Base-by-base conservation (phyloP, 1,284 basidiomycete species). In the Ceratobasidium sp. region DNA sequence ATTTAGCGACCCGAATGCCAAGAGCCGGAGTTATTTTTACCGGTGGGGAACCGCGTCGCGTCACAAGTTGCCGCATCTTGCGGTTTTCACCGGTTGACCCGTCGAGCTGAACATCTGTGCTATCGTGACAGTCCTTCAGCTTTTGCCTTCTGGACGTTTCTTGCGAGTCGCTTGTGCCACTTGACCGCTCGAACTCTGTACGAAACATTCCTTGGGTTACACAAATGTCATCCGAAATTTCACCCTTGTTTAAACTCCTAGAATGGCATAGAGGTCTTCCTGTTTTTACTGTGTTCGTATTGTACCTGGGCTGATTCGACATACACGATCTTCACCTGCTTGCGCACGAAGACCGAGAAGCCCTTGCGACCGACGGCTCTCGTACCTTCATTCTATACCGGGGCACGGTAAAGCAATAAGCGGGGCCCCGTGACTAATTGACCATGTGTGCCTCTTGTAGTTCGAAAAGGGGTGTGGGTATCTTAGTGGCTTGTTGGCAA, bases 361-460 rank as follows among this genome's bases (percentile, higher is more conserved):
- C 13, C 61, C 61, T 62, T 22, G 11, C 22, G 39, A 62, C 43
- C 63, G 63, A 65, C 22, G 29, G 8, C 27, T 37, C 27, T 37
- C 46, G 48, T 65, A 22, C 63, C 63, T 65, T 65, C 29, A 51
- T 65, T 65, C 11, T 51, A 27, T 27, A 9, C 22, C 46, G 63
- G 54, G 22, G 34, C 39, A 37, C 68, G 66, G 66, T 58, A 29
- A 58, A 58, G 24, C 24, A 58, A 37, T 69, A 58, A 69, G 53
- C 66, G 66, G 39, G 51, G 66, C 41, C 66, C 51, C 53, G 34
- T 71, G 68, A 71, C 53, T 22, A 14, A 34, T 53, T 27, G n/a
- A 22, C 54, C 68, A 71, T 49, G 54, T 29, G 56, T 22, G 29
- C 34, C 22, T 48, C n/a, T 11, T 3, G 27, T 4, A 27, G 9